These are phyloP conservation scores for Sporothrix luriei DNA, from an alignment of 2,329 filamentous ascomycete species.

Conservation along the genomic window DNA sequence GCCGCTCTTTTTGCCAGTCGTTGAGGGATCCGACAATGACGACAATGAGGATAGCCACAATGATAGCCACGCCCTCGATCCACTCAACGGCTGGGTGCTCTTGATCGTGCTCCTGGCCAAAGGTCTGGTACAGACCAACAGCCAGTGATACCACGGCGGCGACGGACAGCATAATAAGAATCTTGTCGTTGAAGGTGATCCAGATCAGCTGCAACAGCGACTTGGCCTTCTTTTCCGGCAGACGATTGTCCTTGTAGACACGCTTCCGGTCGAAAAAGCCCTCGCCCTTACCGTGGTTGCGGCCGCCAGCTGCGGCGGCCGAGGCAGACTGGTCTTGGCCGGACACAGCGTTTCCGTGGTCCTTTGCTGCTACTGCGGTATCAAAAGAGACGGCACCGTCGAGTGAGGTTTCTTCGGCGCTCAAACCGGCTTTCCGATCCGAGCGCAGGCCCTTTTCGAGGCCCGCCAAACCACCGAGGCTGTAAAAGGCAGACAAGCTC, in stretches of 20 bases:
- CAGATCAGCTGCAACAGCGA: conserved; percentile 72
- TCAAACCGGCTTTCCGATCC: conserved; percentile 72
- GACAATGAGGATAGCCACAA: conserved; percentile 76
- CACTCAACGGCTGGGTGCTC: conserved; percentile 67
- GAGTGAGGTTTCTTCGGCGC: conserved; percentile 70
- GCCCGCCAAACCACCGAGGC: conserved; percentile 74
- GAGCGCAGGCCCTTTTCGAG: conserved; percentile 77
- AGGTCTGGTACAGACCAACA: conserved; percentile 74
- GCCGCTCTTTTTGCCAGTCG: conserved; percentile 78
- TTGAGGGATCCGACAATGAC: conserved; percentile 76
- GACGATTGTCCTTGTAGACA: conserved; percentile 70
- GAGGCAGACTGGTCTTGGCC: neutral
- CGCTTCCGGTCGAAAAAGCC: conserved; percentile 66
- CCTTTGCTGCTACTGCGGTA: conserved; percentile 58
- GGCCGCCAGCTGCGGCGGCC: conserved; percentile 37
- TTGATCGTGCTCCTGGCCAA: conserved; percentile 58
- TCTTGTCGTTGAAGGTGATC: conserved; percentile 84
- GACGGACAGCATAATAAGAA: conserved; percentile 69
- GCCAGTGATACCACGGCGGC: conserved; percentile 74
- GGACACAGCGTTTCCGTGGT: conserved; percentile 38
- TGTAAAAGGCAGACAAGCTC: conserved; percentile 77
- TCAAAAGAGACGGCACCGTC: conserved; percentile 71
- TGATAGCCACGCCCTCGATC: conserved; percentile 81
- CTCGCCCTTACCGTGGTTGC: conserved; percentile 23
- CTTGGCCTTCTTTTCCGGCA: conserved; percentile 76